These are phyloP conservation scores for Turritis glabra DNA, from an alignment of 345 rosid species.

Conservation along the genomic window DNA sequence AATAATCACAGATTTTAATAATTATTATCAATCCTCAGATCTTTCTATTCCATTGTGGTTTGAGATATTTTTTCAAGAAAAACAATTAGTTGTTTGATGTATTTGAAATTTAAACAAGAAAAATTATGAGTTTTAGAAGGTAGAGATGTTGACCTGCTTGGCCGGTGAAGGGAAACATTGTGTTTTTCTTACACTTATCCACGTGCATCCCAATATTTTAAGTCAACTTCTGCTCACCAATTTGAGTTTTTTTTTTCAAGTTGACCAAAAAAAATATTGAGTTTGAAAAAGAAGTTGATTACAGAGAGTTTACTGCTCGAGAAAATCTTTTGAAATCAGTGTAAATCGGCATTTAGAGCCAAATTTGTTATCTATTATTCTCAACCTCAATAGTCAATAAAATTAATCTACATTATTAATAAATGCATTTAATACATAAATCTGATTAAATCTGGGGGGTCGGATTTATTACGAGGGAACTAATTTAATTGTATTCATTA, in stretches of 20 bases:
- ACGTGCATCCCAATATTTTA: constrained; percentile 35
- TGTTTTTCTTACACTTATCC: constrained; percentile 36
- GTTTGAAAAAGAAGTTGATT: neutral
- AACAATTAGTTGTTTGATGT: neutral
- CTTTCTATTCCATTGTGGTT: constrained; percentile 19
- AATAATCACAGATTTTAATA: constrained; percentile 1
- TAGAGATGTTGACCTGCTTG: constrained; percentile 42
- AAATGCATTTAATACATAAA: neutral
- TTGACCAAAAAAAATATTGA: neutral
- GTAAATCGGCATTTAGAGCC: neutral
- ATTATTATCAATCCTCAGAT: neutral
- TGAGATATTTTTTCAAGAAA: neutral
- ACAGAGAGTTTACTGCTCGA: neutral
- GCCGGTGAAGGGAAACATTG: constrained; percentile 41
- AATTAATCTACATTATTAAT: neutral
- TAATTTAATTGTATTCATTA: neutral
- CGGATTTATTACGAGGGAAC: neutral
- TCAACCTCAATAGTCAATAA: neutral
- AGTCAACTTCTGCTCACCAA: constrained; percentile 35
- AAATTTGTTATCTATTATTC: neutral
- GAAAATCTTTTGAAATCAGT: neutral
- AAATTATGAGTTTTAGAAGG: constrained; percentile 30
- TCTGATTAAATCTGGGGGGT: neutral
- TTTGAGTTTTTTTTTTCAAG: constrained; percentile 13
- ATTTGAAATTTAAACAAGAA: neutral